Evolutionary conservation across 2,329 filamentous ascomycete genomes (phyloP), one percentile per base, ranked within the genome.

Genomic region (Cladosporium velox): DNA sequence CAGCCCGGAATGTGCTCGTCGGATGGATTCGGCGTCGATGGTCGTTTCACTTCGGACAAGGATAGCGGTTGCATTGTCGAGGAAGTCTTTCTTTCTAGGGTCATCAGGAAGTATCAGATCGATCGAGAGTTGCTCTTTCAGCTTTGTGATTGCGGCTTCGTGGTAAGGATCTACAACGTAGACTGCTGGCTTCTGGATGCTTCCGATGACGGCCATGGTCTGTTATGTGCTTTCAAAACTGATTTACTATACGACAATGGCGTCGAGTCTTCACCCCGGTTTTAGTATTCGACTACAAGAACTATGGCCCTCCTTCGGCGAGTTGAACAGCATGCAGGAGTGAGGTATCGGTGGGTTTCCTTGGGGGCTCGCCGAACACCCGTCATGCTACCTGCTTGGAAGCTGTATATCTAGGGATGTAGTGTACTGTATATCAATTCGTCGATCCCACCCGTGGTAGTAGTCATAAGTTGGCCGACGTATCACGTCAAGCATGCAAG

Each of bases 1-100:
- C 24, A 85, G 78, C 68, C 73, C 65, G 74, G 76, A 55, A 14
- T 69, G 70, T 10, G 73, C 72, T 35, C 70, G 21, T 15, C 62
- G 57, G 32, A 78, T 55, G 38, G 75, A 72, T 26, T 61, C 49
- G 14, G 64, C 61, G 24, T 67, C 65, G 24, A 76, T 69, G 11
- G 55, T 60, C 5, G 72, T 72, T 11, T 74, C 73, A 12, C 68
- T 70, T 24, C 72, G 69, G 15, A 76, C 65, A 11, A 76, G 44
- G 2, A 76, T 57, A 18, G 62, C 71, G 4, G 59, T 66, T 6
- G 74, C 74, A 58, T 73, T 52, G 4, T 63, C 59, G 34, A 68
- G 69, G 70, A 71, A 75, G 38, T 67, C 30, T 4, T 51, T 24
- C 15, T 47, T 63, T 1, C 41, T 59, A 15, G 71, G 64, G 41